Base-by-base conservation (phyloP, 352 stramenopile species). In the Pythium dissimile region DNA sequence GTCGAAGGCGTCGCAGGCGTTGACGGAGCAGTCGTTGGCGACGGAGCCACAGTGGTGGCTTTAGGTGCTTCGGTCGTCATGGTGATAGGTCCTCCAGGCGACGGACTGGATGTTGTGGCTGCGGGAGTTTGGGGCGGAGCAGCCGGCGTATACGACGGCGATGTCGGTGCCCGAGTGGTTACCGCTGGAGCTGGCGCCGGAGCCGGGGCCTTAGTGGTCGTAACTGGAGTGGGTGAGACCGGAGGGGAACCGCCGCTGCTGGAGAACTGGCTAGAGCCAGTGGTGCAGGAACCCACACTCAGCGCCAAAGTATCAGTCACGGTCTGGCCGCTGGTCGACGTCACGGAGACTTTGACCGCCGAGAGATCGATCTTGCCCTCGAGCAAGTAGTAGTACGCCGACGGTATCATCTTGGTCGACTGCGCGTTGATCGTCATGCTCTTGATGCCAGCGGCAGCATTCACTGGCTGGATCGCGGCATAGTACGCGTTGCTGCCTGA, bases 291-390 rank as follows among this genome's bases (percentile, higher is more conserved):
- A 35, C 75, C 73, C 13, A 63, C 73, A 0, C 54, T 68, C 6
- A 88, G 67, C 15, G 73, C 72, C 2, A 88, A 68, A 9, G 71
- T 86, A 31, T 84, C 77, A 28, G 71, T 64, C 37, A 88, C 71
- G 34, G 66, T 67, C 55, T 89, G 68, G n/a, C 74, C 79, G 41
- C 69, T 73, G 10, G 77, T 52, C 54, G 81, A 84, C 44, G 76
- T 89, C 32, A 84, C 60, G 4, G 71, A 59, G 23, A 89, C 72
- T 9, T 61, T 71, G 5, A 84, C 43, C 26, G 52, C 61, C 3
- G 31, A 60, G 3, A 84, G 44, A 34, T 80, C 62, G 27, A 46
- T 55, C 15, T 61, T 71, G 3, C 12, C 26, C 35, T 59, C 28
- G 5, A 83, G 48, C 20, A 86, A 23, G 53, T 66, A 73, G 54